Base-by-base conservation (phyloP, 305 asterid genomes). In the Monarda citriodora region DNA sequence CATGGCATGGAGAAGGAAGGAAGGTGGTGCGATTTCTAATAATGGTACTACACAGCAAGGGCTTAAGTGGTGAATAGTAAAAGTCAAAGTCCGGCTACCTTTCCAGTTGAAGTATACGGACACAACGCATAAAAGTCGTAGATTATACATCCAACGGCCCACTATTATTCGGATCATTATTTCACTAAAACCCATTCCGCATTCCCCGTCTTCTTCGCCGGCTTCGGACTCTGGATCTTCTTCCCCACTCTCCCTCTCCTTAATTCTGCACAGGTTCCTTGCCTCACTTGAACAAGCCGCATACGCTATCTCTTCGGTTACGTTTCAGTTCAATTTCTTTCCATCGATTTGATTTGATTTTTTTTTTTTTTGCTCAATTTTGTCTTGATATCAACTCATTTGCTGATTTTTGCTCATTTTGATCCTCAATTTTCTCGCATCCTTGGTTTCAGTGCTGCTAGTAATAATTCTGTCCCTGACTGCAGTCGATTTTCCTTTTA, bases 121-220 rank as follows among this genome's bases (percentile, higher is more conserved):
- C 32, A 5, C 32, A 29, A 29, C 32, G 56, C 16, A 49, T 25
- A 14, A 61, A 45, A 61, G 15, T 38, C 41, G 41, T 6, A 37
- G 37, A 51, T 25, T 38, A 50, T 7, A 11, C 8, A 62, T 51
- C 67, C 26, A 38, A 51, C 67, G 58, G 67, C 47, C 57, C 67
- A 51, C 41, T 45, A 29, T 63, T 41, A 40, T 52, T 40, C 21
- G 12, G 31, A 13, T 21, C 7, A 36, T 15, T n/a, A 23, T 58
- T 25, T 51, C 40, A 13, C 49, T 50, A 56, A 69, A 48, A 10
- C n/a, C 47, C 48, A 29, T 2, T 26, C 61, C 56, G 10, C 44
- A 32, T 34, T 52, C 37, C 66, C 74, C 74, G 63, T 41, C 37
- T 34, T 70, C 52, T 47, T 54, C 73, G 65, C 68, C 73, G 73